Evolutionary conservation across 352 stramenopile genomes (phyloP).

Genomic region (Phytophthora syringae): DNA sequence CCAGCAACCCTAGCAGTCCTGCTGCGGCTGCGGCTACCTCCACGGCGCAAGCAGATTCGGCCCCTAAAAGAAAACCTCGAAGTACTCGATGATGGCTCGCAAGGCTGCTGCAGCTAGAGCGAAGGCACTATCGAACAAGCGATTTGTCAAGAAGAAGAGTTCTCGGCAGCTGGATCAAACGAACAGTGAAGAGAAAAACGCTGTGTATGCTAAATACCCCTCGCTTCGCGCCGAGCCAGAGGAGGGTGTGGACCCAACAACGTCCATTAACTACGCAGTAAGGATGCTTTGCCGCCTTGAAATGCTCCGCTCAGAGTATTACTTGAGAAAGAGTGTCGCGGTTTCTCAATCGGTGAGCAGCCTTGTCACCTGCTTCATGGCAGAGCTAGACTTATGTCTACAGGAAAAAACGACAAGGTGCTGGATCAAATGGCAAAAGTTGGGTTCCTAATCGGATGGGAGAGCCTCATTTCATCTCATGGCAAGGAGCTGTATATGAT

Average conservation of each 20-base stretch:
- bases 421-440: slow-evolving; percentile 73
- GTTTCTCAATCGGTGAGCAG: slow-evolving; percentile 86
- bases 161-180: slow-evolving; percentile 46
- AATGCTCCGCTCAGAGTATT: slow-evolving; percentile 83
- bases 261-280: slow-evolving; percentile 66
- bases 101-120: slow-evolving; percentile 66
- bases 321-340: slow-evolving; percentile 82
- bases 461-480: slow-evolving; percentile 95
- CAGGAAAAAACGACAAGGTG: slow-evolving; percentile 63
- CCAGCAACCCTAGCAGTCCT: slow-evolving; percentile 19
- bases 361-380: slow-evolving; percentile 82
- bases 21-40: slow-evolving; percentile 21
- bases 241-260: slow-evolving; percentile 56
- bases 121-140: slow-evolving; percentile 51
- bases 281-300: slow-evolving; percentile 71
- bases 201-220: slow-evolving; percentile 66
- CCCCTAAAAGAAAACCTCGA: slow-evolving; percentile 44
- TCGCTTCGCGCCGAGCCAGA: slow-evolving; percentile 68
- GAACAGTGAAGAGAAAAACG: slow-evolving; percentile 47
- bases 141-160: slow-evolving; percentile 52
- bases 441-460: slow-evolving; percentile 94
- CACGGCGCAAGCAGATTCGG: slow-evolving; percentile 16
- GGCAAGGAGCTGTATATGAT: slow-evolving; percentile 97
- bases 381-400: slow-evolving; percentile 78
- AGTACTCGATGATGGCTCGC: slow-evolving; percentile 68